These are phyloP conservation scores for Macrophomina phaseolina DNA, from an alignment of 2,329 filamentous ascomycete genomes.

Conservation along the genomic window DNA sequence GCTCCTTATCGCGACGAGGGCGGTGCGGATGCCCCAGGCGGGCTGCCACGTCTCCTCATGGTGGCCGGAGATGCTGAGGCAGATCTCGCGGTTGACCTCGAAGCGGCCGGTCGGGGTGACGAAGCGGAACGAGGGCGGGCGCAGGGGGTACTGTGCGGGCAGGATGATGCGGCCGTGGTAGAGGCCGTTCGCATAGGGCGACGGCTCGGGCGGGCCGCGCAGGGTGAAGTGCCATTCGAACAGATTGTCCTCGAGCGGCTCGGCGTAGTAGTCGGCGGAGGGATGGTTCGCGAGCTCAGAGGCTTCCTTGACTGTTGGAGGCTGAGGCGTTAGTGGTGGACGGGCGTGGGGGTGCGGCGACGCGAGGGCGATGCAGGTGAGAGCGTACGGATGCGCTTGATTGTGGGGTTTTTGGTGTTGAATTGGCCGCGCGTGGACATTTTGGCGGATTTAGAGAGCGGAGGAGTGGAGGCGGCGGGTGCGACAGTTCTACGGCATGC, in stretches of 20 bases:
- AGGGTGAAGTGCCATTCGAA: constrained; percentile 99
- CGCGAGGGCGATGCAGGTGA: constrained; percentile 18
- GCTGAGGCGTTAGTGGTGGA: constrained; percentile 30
- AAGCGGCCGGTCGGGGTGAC: constrained; percentile 90
- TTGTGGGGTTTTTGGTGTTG: constrained; percentile 81
- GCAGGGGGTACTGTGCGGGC: constrained; percentile 86
- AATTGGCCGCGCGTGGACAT: constrained; percentile 55
- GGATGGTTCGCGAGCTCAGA: constrained; percentile 81
- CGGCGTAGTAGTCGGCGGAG: constrained; percentile 83
- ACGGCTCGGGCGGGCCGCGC: constrained; percentile 79
- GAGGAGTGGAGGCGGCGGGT: neutral
- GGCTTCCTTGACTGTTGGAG: constrained; percentile 78
- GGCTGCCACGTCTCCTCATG: constrained; percentile 99
- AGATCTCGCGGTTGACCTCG: constrained; percentile 96
- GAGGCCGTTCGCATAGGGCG: constrained; percentile 78
- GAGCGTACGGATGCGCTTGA: constrained; percentile 77
- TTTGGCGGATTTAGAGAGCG: constrained; percentile 22
- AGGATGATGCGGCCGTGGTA: constrained; percentile 97
- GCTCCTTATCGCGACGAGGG: constrained; percentile 75
- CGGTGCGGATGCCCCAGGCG: constrained; percentile 94
- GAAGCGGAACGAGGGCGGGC: constrained; percentile 95
- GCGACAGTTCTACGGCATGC: neutral
- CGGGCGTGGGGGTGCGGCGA: constrained; percentile 29
- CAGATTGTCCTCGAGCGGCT: constrained; percentile 85
- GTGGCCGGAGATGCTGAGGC: constrained; percentile 89